Conservation (phyloP, 805 yeast genomes). For the Hanseniaspora valbyensis region DNA sequence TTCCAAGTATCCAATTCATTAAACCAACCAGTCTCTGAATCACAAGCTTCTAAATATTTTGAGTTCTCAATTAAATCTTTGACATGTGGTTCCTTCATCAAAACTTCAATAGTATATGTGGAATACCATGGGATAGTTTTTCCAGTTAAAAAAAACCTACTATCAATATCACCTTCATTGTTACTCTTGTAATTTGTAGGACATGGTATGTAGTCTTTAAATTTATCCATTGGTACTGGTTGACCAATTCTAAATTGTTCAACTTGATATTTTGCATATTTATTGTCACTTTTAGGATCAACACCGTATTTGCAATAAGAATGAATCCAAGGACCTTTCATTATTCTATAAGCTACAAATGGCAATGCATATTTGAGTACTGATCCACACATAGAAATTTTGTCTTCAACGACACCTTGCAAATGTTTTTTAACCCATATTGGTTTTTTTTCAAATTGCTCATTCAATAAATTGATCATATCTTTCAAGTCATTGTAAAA, state of each 20-base stretch:
- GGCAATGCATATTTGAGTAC: slow-evolving; percentile 66
- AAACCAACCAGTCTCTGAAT: slow-evolving; percentile 59
- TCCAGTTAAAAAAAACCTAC: slow-evolving; percentile 60
- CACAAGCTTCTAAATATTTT: slow-evolving; percentile 41
- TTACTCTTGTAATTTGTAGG: slow-evolving; percentile 27
- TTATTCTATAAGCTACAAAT: slow-evolving; percentile 66
- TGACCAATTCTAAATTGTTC: slow-evolving; percentile 54
- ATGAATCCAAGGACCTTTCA: slow-evolving; percentile 92
- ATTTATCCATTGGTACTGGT: slow-evolving; percentile 17
- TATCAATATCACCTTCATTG: slow-evolving; percentile 31
- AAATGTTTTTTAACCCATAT: slow-evolving; percentile 77
- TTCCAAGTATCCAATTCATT: slow-evolving; percentile 49
- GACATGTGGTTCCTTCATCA: slow-evolving; percentile 54
- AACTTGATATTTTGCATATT: slow-evolving; percentile 61
- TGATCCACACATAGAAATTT: slow-evolving; percentile 22
- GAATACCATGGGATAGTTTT: slow-evolving; percentile 53
- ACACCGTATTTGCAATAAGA: slow-evolving; percentile 68
- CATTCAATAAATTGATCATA: slow-evolving; percentile 26
- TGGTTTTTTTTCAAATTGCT: slow-evolving; percentile 59
- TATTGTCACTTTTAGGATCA: slow-evolving; percentile 52
- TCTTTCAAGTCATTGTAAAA: slow-evolving; percentile 26
- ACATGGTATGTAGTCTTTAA: slow-evolving; percentile 25
- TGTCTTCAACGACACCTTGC: slow-evolving; percentile 35
- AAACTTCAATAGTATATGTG: slow-evolving; percentile 68
- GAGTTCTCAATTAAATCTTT: slow-evolving; percentile 34